These are phyloP conservation scores for Cucurbita ficifolia DNA, from an alignment of 306 rosid species.

Conservation along the genomic window DNA sequence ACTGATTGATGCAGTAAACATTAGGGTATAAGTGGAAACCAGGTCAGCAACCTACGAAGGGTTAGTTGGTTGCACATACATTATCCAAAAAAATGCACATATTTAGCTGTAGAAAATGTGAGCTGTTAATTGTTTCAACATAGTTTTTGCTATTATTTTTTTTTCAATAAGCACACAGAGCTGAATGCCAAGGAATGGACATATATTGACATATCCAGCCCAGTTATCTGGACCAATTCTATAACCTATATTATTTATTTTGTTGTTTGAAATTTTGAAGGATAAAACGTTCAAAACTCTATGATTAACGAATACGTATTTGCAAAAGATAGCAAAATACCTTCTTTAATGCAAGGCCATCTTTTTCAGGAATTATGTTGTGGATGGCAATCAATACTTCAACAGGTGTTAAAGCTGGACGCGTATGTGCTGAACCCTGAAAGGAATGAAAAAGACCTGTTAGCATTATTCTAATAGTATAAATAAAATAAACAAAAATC, in stretches of 20 bases:
- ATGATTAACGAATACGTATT: not conserved
- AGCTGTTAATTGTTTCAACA: not conserved
- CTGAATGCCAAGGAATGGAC: not conserved
- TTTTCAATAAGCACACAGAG: not conserved
- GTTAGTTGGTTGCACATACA: not conserved
- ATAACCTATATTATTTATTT: not conserved
- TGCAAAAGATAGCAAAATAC: conserved; percentile 24
- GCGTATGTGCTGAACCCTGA: conserved; percentile 99
- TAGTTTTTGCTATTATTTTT: no score
- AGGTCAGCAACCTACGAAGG: not conserved
- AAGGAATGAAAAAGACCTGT: not conserved
- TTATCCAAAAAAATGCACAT: not conserved
- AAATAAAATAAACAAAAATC: not conserved
- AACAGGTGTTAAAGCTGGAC: conserved; percentile 89
- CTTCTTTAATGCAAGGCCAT: conserved; percentile 81
- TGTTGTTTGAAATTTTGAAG: not conserved
- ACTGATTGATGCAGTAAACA: not conserved
- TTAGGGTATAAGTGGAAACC: not conserved
- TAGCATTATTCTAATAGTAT: not conserved
- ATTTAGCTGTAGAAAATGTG: not conserved
- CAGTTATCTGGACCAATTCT: not conserved
- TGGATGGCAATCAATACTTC: conserved; percentile 98
- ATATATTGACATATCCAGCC: not conserved
- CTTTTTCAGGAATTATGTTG: conserved; percentile 79
- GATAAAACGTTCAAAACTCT: not conserved